Evolutionary conservation across 108 stramenopile genomes (phyloP).

Genomic region (Cylindrotheca fusiformis): DNA sequence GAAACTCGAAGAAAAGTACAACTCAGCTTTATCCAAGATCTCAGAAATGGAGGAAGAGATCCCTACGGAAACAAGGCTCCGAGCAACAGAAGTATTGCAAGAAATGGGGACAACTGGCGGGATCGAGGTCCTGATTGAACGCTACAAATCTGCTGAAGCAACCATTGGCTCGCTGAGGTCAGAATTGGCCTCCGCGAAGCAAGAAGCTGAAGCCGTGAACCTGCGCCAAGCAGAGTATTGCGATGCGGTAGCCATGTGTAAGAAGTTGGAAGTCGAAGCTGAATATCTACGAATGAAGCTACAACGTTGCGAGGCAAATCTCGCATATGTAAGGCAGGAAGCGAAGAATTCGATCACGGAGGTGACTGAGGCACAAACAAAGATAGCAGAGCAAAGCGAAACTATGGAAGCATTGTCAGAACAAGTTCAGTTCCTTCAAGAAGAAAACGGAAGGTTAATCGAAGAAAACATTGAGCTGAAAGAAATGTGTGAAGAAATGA

Average conservation of each 20-base stretch:
- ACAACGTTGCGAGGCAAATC: not conserved
- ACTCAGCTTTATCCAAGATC: not conserved
- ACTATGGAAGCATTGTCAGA: not conserved
- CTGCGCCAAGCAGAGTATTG: not conserved
- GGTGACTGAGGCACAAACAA: not conserved
- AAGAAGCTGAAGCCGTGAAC: slow-evolving; percentile 10
- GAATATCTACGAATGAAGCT: slow-evolving; percentile 1
- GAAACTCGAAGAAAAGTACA: not conserved
- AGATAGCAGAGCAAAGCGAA: not conserved
- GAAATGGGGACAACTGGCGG: not conserved
- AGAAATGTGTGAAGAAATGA: slow-evolving; percentile 3
- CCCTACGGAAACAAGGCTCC: not conserved
- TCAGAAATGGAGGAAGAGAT: not conserved
- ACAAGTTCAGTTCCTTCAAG: slow-evolving; percentile 1
- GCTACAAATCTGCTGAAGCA: not conserved
- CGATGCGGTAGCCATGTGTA: slow-evolving; percentile 10
- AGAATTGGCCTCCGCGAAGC: not conserved
- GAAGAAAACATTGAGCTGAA: slow-evolving; percentile 17
- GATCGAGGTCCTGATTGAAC: not conserved
- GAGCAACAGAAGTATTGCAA: not conserved
- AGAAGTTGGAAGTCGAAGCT: slow-evolving; percentile 4
- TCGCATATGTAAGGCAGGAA: slow-evolving; percentile 4
- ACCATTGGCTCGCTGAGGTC: not conserved
- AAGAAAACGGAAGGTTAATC: not conserved
- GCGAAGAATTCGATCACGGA: not conserved